Evolutionary conservation across 179 eudicot species (phyloP).

Genomic region (Beta macrorhiza): DNA sequence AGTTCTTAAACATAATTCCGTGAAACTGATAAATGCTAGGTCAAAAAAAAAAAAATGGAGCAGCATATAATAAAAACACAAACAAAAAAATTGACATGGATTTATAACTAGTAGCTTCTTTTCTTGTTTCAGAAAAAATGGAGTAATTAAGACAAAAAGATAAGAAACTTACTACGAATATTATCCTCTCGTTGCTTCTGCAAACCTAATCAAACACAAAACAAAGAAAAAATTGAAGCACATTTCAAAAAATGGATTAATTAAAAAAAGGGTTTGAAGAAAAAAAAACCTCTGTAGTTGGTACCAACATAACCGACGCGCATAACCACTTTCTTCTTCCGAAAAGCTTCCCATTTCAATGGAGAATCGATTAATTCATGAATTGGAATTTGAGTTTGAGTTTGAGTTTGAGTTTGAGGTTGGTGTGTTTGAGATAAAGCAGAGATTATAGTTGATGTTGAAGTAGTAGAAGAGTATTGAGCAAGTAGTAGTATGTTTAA

Average conservation of each 20-base stretch:
- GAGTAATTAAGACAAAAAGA: not conserved
- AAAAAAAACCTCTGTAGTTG: slow-evolving; percentile 62
- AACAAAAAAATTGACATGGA: too few species aligned
- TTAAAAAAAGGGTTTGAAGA: not conserved
- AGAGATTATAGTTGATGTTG: not conserved
- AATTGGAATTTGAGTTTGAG: not conserved
- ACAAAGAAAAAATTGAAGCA: not conserved
- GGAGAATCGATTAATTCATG: not conserved
- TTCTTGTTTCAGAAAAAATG: too few species aligned
- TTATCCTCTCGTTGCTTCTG: slow-evolving; percentile 69
- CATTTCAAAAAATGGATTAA: not conserved
- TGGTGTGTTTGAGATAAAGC: not conserved
- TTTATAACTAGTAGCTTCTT: too few species aligned
- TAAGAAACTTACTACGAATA: slow-evolving; percentile 52
- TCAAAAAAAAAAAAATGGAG: too few species aligned
- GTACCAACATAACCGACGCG: slow-evolving; percentile 90
- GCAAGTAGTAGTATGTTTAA: not conserved
- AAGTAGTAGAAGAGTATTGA: not conserved
- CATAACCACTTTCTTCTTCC: slow-evolving; percentile 91
- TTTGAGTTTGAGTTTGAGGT: slow-evolving; percentile 1
- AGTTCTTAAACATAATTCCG: too few species aligned
- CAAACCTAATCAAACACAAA: slow-evolving; percentile 43
- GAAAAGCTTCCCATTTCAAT: slow-evolving; percentile 57
- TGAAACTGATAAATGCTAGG: too few species aligned
- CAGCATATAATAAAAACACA: too few species aligned